Conservation (phyloP, 768 basidiomycete species). For the Pulveroboletus frians region DNA sequence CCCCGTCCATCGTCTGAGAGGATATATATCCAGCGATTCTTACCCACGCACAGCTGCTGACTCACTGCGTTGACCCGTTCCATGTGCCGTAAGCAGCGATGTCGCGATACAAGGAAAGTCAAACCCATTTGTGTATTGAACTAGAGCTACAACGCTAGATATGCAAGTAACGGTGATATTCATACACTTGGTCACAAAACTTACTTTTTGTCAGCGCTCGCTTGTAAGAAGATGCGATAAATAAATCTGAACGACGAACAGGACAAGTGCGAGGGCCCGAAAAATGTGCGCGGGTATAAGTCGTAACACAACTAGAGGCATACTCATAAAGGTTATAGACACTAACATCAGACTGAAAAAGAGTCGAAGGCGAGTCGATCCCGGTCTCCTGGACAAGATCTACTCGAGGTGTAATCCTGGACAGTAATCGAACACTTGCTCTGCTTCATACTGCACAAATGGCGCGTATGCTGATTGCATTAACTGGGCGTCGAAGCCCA, state of each 20-base stretch:
- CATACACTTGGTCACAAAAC: slow-evolving; percentile 5
- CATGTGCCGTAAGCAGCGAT: too few species aligned
- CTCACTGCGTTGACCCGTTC: not conserved
- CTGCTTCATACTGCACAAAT: slow-evolving; percentile 26
- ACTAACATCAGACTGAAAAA: not conserved
- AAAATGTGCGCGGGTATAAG: slow-evolving; percentile 13
- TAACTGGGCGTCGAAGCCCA: slow-evolving; percentile 20
- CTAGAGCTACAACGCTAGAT: slow-evolving; percentile 20
- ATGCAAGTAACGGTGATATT: slow-evolving; percentile 6
- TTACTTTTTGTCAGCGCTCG: slow-evolving; percentile 6
- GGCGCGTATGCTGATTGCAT: slow-evolving; percentile 27
- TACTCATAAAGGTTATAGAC: slow-evolving; percentile 8
- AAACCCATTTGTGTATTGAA: too few species aligned
- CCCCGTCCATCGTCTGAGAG: not conserved
- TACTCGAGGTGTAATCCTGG: slow-evolving; percentile 24
- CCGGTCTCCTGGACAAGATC: not conserved
- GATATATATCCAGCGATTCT: slow-evolving; percentile 13
- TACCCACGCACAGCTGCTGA: slow-evolving; percentile 17
- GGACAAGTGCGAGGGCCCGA: not conserved
- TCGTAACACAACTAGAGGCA: slow-evolving; percentile 10
- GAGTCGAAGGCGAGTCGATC: not conserved
- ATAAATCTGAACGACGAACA: slow-evolving; percentile 2
- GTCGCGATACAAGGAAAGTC: too few species aligned
- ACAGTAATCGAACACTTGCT: slow-evolving; percentile 29
- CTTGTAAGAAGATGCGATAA: slow-evolving; percentile 2